Evolutionary conservation across 2,329 filamentous ascomycete genomes (phyloP).

Genomic region (Fonsecaea nubica): DNA sequence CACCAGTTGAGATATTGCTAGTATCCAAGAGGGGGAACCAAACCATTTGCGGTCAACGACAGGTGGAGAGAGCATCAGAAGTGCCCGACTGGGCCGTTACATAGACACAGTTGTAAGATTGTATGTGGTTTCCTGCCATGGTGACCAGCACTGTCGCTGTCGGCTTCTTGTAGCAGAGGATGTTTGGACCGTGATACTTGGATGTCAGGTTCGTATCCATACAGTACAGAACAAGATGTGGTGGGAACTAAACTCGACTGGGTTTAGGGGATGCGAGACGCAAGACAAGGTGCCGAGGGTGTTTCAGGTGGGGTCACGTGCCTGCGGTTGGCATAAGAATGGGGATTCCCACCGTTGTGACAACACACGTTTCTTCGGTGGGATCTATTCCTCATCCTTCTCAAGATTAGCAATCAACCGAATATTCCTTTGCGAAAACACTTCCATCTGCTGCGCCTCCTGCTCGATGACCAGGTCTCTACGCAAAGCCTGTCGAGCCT

Average conservation of each 20-base stretch:
- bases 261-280: background rate
- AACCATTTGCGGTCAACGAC: background rate
- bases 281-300: too few species aligned
- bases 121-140: background rate
- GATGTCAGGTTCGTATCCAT: background rate
- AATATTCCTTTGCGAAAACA: background rate
- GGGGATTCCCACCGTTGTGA: background rate
- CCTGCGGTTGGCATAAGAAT: background rate
- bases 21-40: background rate
- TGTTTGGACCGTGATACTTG: background rate
- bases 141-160: background rate
- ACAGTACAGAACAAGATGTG: background rate
- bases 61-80: background rate
- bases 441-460: background rate
- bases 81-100: background rate
- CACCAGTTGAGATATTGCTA: background rate
- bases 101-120: background rate
- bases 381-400: background rate
- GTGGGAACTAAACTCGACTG: slow-evolving; percentile 15
- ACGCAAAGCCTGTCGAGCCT: slow-evolving; percentile 14
- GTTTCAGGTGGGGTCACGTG: too few species aligned
- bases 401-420: background rate
- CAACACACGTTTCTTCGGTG: background rate
- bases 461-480: background rate
- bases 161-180: background rate